Evolutionary conservation across 129 eudicot genomes (phyloP).

Genomic region (Smallanthus sonchifolius): DNA sequence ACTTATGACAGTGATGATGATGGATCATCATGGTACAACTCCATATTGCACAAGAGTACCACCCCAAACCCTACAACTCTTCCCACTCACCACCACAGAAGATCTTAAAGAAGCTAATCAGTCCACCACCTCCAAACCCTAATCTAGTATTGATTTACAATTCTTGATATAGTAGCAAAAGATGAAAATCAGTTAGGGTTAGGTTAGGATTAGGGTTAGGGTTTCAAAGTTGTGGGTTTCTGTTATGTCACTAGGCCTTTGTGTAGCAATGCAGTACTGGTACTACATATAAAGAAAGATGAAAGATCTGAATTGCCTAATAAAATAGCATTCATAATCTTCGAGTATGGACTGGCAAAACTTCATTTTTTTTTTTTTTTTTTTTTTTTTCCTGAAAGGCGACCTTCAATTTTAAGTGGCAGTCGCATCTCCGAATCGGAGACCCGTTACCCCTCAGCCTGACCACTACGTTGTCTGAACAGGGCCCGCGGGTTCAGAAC

Average conservation of each 20-base stretch:
- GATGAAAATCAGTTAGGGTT: constrained; percentile 10
- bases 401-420: too few species aligned
- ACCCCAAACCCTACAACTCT: constrained; percentile 81
- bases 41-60: constrained; percentile 37
- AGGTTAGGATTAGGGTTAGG: constrained; percentile 18
- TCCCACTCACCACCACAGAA: constrained; percentile 62
- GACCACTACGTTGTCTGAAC: too few species aligned
- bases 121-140: constrained; percentile 28
- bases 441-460: too few species aligned
- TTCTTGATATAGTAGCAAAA: constrained; percentile 5
- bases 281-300: constrained; percentile 32
- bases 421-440: too few species aligned
- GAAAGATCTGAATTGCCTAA: constrained; percentile 43
- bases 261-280: constrained; percentile 22
- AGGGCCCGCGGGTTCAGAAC: too few species aligned
- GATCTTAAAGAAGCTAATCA: constrained; percentile 15
- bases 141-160: constrained; percentile 6
- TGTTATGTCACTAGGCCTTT: constrained; percentile 33
- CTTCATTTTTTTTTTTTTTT: constrained; percentile 31
- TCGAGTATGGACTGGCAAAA: constrained; percentile 26
- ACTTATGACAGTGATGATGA: constrained; percentile 42
- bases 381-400: too few species aligned
- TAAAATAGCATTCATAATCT: constrained; percentile 33
- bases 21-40: constrained; percentile 30
- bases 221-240: constrained; percentile 26